phyloP scores from a whole-genome alignment of 139 green algal genomes.

The Diplosphaera chodatii region DNA sequence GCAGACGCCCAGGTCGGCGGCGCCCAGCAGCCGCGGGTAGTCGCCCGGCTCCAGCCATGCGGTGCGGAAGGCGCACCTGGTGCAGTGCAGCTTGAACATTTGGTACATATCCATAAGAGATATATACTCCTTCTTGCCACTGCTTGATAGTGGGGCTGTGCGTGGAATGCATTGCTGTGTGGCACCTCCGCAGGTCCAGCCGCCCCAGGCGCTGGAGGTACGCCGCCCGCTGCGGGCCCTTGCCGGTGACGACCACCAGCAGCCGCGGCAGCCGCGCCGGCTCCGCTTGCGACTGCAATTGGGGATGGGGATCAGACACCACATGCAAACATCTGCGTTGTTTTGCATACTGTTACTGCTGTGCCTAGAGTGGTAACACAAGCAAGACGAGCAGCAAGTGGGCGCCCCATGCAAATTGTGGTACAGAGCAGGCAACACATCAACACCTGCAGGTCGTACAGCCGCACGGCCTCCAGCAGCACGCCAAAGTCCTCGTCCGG shows the following conservation, averaged over 20 bases:
- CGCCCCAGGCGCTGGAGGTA: constrained; percentile 61
- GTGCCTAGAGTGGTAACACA: no score
- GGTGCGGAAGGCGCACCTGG: constrained; percentile 80
- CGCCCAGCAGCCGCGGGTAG: constrained; percentile 86
- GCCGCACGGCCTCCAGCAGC: constrained; percentile 65
- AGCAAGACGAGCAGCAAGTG: not conserved
- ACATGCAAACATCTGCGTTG: no score
- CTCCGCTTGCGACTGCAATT: not conserved
- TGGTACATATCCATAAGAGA: no score
- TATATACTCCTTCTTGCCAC: no score
- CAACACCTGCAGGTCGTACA: constrained; percentile 28
- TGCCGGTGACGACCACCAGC: constrained; percentile 60
- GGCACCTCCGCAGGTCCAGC: constrained; percentile 63
- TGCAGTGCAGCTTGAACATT: no score
- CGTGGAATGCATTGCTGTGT: no score
- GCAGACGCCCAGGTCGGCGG: constrained; percentile 84
- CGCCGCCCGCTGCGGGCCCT: constrained; percentile 68
- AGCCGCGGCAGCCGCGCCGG: constrained; percentile 22
- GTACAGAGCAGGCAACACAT: no score
- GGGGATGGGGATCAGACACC: no score
- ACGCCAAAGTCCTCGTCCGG: constrained; percentile 95
- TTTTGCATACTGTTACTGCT: no score
- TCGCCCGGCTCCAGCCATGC: constrained; percentile 86
- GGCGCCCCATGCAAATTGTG: no score
- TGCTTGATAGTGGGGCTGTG: no score